Evolutionary conservation across 257 asterid genomes (phyloP).

Genomic region (Nicotiana paniculata): DNA sequence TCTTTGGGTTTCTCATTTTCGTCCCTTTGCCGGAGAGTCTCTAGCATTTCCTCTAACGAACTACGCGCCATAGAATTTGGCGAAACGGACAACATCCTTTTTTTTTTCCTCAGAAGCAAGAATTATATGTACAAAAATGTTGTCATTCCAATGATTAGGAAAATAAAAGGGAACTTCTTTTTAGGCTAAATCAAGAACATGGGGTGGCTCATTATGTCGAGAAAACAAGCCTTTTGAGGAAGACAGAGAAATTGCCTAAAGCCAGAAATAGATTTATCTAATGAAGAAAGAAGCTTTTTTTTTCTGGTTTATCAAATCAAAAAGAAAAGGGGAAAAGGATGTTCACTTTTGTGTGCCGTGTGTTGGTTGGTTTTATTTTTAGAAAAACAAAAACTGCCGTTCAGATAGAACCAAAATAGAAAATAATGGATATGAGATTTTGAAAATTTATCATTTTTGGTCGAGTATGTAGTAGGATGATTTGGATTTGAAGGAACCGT

Average conservation of each 20-base stretch:
- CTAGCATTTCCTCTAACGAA: slow-evolving; percentile 96
- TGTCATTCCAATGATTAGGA: slow-evolving; percentile 6
- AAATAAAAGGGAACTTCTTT: not conserved
- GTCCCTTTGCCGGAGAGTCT: slow-evolving; percentile 56
- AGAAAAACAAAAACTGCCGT: not conserved
- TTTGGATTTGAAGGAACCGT: slow-evolving; percentile 30
- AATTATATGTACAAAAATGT: not conserved
- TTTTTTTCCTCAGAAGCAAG: not conserved
- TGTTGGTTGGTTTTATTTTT: slow-evolving; percentile 11
- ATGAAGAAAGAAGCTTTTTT: not conserved
- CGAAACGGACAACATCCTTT: slow-evolving; percentile 48
- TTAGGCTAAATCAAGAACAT: slow-evolving; percentile 1
- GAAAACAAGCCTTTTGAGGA: not conserved
- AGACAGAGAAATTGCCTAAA: not conserved
- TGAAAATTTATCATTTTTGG: slow-evolving; percentile 9
- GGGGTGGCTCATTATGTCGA: not conserved
- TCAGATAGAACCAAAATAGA: not conserved
- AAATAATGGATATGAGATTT: slow-evolving; percentile 15
- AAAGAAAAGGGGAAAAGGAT: not conserved
- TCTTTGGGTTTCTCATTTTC: slow-evolving; percentile 57
- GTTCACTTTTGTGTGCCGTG: not conserved
- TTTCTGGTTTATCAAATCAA: not conserved
- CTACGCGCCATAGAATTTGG: slow-evolving; percentile 55
- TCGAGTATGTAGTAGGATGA: not conserved
- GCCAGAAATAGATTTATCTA: not conserved